Evolutionary conservation across 768 basidiomycete genomes (phyloP).

Genomic region (Kwoniella bestiolae): DNA sequence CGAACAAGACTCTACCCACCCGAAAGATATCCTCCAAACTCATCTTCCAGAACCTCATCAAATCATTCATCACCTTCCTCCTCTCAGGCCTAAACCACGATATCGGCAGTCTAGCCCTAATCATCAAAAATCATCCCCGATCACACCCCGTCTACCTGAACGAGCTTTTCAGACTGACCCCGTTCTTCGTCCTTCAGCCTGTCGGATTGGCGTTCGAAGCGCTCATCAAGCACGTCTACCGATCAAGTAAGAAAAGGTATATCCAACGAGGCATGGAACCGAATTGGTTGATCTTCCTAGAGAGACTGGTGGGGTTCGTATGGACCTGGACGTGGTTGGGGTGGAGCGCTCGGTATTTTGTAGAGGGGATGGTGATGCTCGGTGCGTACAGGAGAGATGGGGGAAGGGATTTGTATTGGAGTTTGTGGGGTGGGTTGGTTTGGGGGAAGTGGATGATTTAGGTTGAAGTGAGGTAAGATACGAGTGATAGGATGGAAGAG

Average conservation of each 20-base stretch:
- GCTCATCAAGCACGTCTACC: conserved; percentile 31
- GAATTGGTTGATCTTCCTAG: conserved; percentile 28
- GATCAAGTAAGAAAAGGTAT: conserved; percentile 9
- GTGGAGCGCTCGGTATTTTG: conserved; percentile 42
- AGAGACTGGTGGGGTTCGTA: conserved; percentile 37
- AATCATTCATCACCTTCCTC: conserved; percentile 43
- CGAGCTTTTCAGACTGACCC: conserved; percentile 22
- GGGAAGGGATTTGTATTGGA: conserved; percentile 9
- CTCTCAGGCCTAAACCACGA: conserved; percentile 42
- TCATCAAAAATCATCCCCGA: background rate
- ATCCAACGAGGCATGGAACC: conserved; percentile 11
- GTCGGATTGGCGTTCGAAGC: conserved; percentile 41
- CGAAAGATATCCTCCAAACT: conserved; percentile 4
- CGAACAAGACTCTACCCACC: background rate
- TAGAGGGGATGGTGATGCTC: conserved; percentile 32
- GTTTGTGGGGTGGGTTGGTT: conserved; percentile 33
- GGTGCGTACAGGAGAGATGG: conserved; percentile 25
- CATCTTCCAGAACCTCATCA: conserved; percentile 36
- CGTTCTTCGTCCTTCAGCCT: conserved; percentile 46
- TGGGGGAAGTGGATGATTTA: conserved; percentile 45
- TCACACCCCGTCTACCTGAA: background rate
- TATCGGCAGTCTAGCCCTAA: conserved; percentile 15
- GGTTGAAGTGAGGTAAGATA: too few relatives aligned
- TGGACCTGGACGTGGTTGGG: conserved; percentile 48
- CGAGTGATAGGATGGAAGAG: too few relatives aligned